These are phyloP conservation scores for Hevea brasiliensis DNA, from an alignment of 345 rosid genomes.

Conservation along the genomic window DNA sequence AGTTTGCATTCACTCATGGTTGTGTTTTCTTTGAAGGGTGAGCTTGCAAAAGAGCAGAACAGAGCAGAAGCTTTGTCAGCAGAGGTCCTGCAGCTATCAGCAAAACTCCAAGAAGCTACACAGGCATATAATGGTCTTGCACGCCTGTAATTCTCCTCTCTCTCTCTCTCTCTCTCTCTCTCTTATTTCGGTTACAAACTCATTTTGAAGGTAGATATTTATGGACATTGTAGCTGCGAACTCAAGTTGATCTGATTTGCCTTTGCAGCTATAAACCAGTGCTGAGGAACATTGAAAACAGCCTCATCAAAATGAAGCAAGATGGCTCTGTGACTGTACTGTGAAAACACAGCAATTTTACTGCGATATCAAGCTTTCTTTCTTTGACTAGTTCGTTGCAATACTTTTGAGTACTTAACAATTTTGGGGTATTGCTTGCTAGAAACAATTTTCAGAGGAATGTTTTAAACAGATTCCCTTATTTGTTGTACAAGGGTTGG, in stretches of 20 bases:
- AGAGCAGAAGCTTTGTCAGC: conserved; percentile 81
- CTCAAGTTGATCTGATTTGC: conserved; percentile 8
- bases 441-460: conserved; percentile 1
- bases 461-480: background rate
- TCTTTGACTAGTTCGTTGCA: too few relatives aligned
- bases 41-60: conserved; percentile 80
- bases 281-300: conserved; percentile 77
- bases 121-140: conserved; percentile 75
- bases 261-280: conserved; percentile 78
- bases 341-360: conserved; percentile 23
- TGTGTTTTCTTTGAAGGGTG: conserved; percentile 41
- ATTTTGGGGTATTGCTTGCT: background rate
- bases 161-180: background rate
- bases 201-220: background rate
- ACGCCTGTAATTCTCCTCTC: conserved; percentile 54
- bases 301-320: conserved; percentile 82
- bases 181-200: background rate
- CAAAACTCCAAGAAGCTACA: conserved; percentile 69
- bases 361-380: background rate
- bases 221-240: background rate
- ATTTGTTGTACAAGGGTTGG: background rate
- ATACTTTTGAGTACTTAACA: background rate
- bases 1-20: background rate
- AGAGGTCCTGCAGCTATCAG: conserved; percentile 80
- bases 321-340: conserved; percentile 57